Evolutionary conservation across 805 yeast genomes (phyloP), one percentile per base, ranked within the genome.

Genomic region (Zygosaccharomyces lentus): DNA sequence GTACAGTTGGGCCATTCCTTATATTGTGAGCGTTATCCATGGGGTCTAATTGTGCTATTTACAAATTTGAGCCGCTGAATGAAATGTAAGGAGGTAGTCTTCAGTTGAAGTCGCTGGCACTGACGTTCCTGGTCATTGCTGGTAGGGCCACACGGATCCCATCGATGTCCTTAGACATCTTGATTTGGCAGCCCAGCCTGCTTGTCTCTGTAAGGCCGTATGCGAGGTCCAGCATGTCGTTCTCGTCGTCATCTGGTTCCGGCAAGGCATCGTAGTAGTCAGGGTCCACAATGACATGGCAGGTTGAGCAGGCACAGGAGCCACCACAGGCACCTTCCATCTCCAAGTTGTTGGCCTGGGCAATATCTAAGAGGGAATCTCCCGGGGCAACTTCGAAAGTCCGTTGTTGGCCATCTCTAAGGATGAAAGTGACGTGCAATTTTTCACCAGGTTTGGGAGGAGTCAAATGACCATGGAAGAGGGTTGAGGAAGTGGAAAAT

Each of bases 271-370:
- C 99, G 68, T 88, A 93, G 64, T 73, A 89, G 37, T 85, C 96
- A 0, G 99, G 98, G 64, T 93, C 99, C 32, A 93, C 89, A 41
- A 93, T 91, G 44, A 93, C 83, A 68, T 93, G 99, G 64, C 99
- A 93, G 0, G 99, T 93, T 4, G 97, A 89, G 65, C 99, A 93
- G 1, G 99, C 99, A 73, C 99, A 93, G 3, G 97, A 88, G 3
- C 98, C 99, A 17, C 99, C 99, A 68, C 99, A 93, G 0, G 99
- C 99, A 37, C 87, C 96, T 65, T 93, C 99, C 93, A 93, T 90
- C 55, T 93, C 99, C 47, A 93, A 67, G 58, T 90, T 84, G 62
- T 90, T 69, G 2, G 93, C 95, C 69, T 93, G 98, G 5, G 98
- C 99, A 46, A 93, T 88, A 64, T 93, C 99, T 63, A 93, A 70